Conservation (phyloP, 176 grass and related monocot genomes). For the Neostapfia colusana region DNA sequence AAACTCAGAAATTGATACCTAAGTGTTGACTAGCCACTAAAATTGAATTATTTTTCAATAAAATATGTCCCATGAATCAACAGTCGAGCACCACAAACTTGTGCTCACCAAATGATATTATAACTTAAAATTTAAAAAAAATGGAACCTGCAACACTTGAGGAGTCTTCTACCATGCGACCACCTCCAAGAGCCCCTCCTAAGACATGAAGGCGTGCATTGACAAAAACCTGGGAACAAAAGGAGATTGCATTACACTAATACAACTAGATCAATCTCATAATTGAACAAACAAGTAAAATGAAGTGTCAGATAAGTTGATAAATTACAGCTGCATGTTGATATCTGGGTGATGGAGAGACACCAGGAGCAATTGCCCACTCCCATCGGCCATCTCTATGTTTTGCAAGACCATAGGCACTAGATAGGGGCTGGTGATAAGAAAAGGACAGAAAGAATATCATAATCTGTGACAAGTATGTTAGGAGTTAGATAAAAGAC, state of each 20-base stretch:
- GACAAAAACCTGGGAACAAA: constrained; percentile 76
- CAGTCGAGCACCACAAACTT: neutral
- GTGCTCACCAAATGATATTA: constrained; percentile 3
- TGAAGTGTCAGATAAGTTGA: constrained; percentile 11
- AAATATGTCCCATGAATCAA: neutral
- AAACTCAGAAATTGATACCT: constrained; percentile 9
- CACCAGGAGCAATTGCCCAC: constrained; percentile 98
- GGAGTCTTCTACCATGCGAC: constrained; percentile 95
- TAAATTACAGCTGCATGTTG: constrained; percentile 93
- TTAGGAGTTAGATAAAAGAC: constrained; percentile 18
- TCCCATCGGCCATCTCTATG: constrained; percentile 99
- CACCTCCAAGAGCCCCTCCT: constrained; percentile 97
- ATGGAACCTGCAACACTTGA: constrained; percentile 89
- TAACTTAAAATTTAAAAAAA: neutral
- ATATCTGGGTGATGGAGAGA: constrained; percentile 96
- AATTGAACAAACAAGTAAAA: constrained; percentile 34
- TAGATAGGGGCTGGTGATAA: constrained; percentile 68
- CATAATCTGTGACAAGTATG: constrained; percentile 20
- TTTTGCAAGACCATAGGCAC: constrained; percentile 98
- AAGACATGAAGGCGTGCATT: constrained; percentile 99
- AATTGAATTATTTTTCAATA: neutral
- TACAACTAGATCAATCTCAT: constrained; percentile 11
- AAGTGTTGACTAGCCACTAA: neutral
- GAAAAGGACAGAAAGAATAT: neutral
- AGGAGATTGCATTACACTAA: constrained; percentile 34